Evolutionary conservation across 2,329 filamentous ascomycete species (phyloP).

Genomic region (Pestalotiopsis sp.): DNA sequence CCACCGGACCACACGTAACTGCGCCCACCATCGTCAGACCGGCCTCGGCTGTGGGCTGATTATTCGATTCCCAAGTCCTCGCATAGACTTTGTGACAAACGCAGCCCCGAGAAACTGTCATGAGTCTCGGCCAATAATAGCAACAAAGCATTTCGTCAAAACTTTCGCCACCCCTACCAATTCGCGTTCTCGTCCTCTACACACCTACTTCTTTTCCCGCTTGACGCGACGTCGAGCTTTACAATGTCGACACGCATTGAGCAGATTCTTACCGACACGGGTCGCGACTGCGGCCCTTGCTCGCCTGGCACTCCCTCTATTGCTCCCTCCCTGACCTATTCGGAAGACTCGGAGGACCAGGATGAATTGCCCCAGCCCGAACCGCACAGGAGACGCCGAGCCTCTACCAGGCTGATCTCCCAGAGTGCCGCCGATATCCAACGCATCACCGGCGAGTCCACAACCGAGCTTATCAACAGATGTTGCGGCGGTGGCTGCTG

Average conservation of each 20-base stretch:
- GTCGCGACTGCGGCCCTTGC: slow-evolving; percentile 45
- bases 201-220: background rate
- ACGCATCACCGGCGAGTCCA: slow-evolving; percentile 66
- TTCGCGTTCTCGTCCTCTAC: background rate
- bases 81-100: background rate
- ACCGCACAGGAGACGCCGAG: slow-evolving; percentile 59
- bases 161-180: slow-evolving; percentile 13
- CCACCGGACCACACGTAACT: background rate
- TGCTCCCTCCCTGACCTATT: slow-evolving; percentile 65
- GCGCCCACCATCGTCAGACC: background rate
- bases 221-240: background rate
- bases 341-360: slow-evolving; percentile 63
- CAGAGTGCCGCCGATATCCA: slow-evolving; percentile 65
- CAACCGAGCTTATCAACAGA: slow-evolving; percentile 61
- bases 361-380: slow-evolving; percentile 52
- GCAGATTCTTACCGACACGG: slow-evolving; percentile 42
- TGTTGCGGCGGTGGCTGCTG: slow-evolving; percentile 70
- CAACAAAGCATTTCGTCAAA: background rate
- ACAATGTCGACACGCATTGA: slow-evolving; percentile 39
- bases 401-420: slow-evolving; percentile 70
- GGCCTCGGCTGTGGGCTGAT: background rate
- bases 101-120: background rate
- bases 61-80: too few relatives aligned
- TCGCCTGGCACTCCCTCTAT: slow-evolving; percentile 50
- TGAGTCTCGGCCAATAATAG: background rate